Conservation (phyloP, 1,284 basidiomycete species). For the Volvariella surrecta region DNA sequence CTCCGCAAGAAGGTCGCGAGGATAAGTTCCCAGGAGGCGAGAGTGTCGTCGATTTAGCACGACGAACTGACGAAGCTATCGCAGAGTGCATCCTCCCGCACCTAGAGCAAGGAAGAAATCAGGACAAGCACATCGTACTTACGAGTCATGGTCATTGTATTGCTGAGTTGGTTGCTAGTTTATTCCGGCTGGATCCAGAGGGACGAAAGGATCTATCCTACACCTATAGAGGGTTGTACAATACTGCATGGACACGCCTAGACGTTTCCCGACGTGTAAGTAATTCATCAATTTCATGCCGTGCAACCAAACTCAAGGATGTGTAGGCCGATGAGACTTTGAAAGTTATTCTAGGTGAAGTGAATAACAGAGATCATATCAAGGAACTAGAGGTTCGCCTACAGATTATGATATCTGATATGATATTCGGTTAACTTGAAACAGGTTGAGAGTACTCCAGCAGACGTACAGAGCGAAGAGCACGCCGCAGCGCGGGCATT, state of each 20-base stretch:
- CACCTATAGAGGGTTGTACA: constrained; percentile 43
- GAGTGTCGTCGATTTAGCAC: constrained; percentile 53
- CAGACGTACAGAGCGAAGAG: too few relatives aligned
- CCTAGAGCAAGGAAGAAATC: constrained; percentile 27
- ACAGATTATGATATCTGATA: too few relatives aligned
- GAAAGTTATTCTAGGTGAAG: too few relatives aligned
- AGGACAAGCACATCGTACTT: constrained; percentile 48
- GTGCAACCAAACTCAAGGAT: too few relatives aligned
- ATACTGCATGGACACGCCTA: constrained; percentile 60
- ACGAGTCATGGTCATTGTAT: constrained; percentile 73
- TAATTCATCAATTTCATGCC: too few relatives aligned
- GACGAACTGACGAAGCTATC: constrained; percentile 46
- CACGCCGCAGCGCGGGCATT: too few relatives aligned
- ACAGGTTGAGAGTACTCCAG: too few relatives aligned
- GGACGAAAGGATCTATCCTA: constrained; percentile 15
- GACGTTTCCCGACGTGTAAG: constrained; percentile 37
- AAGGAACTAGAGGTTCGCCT: too few relatives aligned
- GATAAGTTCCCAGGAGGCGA: constrained; percentile 65
- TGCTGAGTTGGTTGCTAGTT: constrained; percentile 44
- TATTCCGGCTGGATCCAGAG: constrained; percentile 39
- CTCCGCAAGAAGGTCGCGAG: constrained; percentile 35
- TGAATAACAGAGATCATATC: too few relatives aligned
- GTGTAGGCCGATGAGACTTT: too few relatives aligned
- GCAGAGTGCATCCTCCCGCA: constrained; percentile 52
- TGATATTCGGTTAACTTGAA: too few relatives aligned